These are phyloP conservation scores for Triticum urartu DNA, from an alignment of 176 grass and related monocot species.

Conservation along the genomic window DNA sequence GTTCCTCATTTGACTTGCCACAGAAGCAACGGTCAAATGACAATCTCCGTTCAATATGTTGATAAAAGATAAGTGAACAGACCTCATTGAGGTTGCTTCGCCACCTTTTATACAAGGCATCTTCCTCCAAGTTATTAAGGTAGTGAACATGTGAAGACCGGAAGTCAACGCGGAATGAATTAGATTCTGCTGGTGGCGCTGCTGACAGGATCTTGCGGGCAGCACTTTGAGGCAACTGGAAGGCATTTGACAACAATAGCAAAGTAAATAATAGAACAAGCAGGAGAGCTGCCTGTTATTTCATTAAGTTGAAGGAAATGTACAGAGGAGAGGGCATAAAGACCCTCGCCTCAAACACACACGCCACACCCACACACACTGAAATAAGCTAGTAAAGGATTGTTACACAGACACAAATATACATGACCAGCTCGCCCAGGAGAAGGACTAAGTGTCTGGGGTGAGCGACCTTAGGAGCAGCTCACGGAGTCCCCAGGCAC, in stretches of 20 bases:
- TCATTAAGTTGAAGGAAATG: background rate
- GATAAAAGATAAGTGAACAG: constrained; percentile 30
- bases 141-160: constrained; percentile 88
- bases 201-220: constrained; percentile 75
- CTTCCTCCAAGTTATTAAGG: constrained; percentile 98
- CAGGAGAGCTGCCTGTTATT: background rate
- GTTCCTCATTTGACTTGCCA: constrained; percentile 24
- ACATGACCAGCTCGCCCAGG: no score
- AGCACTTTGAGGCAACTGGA: constrained; percentile 77
- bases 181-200: constrained; percentile 77
- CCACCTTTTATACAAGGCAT: constrained; percentile 88
- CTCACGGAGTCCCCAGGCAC: no score
- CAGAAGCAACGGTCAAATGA: constrained; percentile 29
- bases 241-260: constrained; percentile 32
- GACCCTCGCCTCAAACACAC: background rate
- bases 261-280: background rate
- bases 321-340: background rate
- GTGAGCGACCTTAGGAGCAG: no score
- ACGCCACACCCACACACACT: no score
- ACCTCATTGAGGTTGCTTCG: constrained; percentile 96
- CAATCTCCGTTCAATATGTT: constrained; percentile 1
- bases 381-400: no score
- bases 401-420: no score
- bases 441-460: no score
- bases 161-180: constrained; percentile 86